Evolutionary conservation across 2,329 filamentous ascomycete species (phyloP), one percentile per base, ranked within the genome.

Genomic region (Trichoderma endophyticum): DNA sequence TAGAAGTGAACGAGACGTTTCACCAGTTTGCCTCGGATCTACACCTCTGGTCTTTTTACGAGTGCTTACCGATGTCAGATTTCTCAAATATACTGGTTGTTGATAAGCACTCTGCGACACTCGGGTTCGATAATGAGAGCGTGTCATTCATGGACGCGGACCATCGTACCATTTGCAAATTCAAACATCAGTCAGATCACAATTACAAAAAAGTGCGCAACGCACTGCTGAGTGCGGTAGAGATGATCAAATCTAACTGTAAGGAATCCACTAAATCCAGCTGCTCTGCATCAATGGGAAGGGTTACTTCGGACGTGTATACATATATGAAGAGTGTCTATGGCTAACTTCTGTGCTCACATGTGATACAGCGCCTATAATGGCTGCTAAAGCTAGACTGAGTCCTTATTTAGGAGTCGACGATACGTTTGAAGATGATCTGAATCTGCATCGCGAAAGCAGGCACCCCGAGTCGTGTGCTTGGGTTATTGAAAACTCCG

Each of bases 31-130:
- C 30, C 21, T 21, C 28, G 4, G 64, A 59, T 6, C 57, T 72
- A 6, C 63, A 21, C 24, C 15, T 72, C 2, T 72, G 70, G 70
- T 68, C 70, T n/a, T 69, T 69, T 34, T 68, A 57, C 21, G 70
- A 72, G 36, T 21, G 64, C n/a, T 6, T 36, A 36, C 34, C 34
- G 8, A 36, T 36, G 34, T 36, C 34, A 14, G 34, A 36, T 36
- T 36, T 36, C 34, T 36, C 34, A 36, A 36, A 36, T 14, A 36
- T 36, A 11, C 8, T 36, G 9, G 34, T 36, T 36, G 48, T 54
- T 5, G 48, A 54, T 24, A 54, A 54, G 48, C 21, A 26, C 48
- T 54, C 48, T 3, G 48, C 48, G 4, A 54, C 48, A 12, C 48
- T 54, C 9, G 48, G 48, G 8, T 54, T 34, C 11, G 21, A 26